Evolutionary conservation across 2,329 filamentous ascomycete species (phyloP), one percentile per base, ranked within the genome.

Genomic region (Zymoseptoria ardabiliae): DNA sequence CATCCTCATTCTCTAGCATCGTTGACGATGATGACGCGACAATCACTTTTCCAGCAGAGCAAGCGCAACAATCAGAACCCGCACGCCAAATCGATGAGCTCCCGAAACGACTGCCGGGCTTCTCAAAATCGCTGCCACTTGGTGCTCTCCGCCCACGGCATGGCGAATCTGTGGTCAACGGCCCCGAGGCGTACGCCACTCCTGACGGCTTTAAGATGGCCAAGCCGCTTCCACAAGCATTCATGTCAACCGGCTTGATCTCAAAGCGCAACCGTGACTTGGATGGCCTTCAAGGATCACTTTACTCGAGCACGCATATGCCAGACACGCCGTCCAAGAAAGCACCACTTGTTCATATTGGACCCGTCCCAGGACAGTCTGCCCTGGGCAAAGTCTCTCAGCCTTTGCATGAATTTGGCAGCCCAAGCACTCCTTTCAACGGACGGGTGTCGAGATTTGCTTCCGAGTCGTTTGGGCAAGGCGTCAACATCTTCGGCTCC

Each of bases 301-400:
- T 78, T 45, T 78, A 77, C 22, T 76, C 76, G 25, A 82, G 81
- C 74, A 85, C 87, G 70, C 78, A 84, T 28, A 92, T 96, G 80
- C 93, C 94, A 0, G 94, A 97, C 71, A 99, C 94, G 1, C 94
- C 94, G 1, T 97, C 94, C 76, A 99, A 97, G 78, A 91, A 94
- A 71, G 86, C 88, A 77, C 87, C 59, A 84, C 92, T 75, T 81
- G 88, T 67, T 84, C 88, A 55, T 83, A 83, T 74, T 54, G 78
- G 80, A 52, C 75, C 76, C 41, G 76, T 81, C 21, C 79, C 81
- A 11, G 85, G 85, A 56, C 86, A 82, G 65, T 69, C 71, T 25
- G 70, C 64, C 2, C 80, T 87, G 57, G 78, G 77, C 25, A 88
- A 87, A 75, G 76, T 81, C 71, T 82, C 82, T 67, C 79, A 85